Evolutionary conservation across 2,329 filamentous ascomycete genomes (phyloP).

Genomic region (Alternaria atra): DNA sequence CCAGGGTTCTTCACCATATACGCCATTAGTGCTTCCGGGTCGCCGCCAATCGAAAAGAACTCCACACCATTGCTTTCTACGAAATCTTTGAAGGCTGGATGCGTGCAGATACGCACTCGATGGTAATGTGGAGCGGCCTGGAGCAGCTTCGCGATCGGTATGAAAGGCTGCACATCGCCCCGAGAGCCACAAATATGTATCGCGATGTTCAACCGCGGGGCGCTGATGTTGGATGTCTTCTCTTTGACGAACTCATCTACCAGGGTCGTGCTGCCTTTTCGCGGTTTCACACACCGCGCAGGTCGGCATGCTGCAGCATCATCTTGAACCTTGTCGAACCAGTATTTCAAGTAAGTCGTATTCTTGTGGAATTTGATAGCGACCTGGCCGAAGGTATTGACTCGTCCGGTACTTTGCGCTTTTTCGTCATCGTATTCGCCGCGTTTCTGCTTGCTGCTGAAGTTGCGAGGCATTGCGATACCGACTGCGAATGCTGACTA

Average conservation of each 20-base stretch:
- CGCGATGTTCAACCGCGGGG: slow-evolving; percentile 58
- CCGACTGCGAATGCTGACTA: neutral
- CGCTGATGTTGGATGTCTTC: neutral
- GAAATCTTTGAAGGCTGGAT: slow-evolving; percentile 31
- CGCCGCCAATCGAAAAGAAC: slow-evolving; percentile 49
- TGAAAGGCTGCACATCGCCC: slow-evolving; percentile 68
- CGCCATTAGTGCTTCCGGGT: slow-evolving; percentile 57
- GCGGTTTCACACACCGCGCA: neutral
- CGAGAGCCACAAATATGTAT: slow-evolving; percentile 64
- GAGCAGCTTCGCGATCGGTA: slow-evolving; percentile 65
- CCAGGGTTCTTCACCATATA: slow-evolving; percentile 62
- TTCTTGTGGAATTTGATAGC: slow-evolving; percentile 29
- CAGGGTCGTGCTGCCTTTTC: neutral
- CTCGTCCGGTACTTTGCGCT: slow-evolving; percentile 14
- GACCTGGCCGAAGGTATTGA: slow-evolving; percentile 28
- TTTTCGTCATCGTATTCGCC: slow-evolving; percentile 19
- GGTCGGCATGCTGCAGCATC: neutral
- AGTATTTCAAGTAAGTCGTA: slow-evolving; percentile 24
- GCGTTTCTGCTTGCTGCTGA: slow-evolving; percentile 10
- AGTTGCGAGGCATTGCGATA: slow-evolving; percentile 14
- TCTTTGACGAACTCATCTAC: slow-evolving; percentile 1
- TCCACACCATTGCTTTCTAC: slow-evolving; percentile 45
- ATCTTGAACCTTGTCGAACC: slow-evolving; percentile 26
- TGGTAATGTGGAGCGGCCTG: slow-evolving; percentile 34
- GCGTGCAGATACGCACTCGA: slow-evolving; percentile 42